phyloP scores from a whole-genome alignment of 2,329 filamentous ascomycete genomes.

The Reticulascus tulasneorum region DNA sequence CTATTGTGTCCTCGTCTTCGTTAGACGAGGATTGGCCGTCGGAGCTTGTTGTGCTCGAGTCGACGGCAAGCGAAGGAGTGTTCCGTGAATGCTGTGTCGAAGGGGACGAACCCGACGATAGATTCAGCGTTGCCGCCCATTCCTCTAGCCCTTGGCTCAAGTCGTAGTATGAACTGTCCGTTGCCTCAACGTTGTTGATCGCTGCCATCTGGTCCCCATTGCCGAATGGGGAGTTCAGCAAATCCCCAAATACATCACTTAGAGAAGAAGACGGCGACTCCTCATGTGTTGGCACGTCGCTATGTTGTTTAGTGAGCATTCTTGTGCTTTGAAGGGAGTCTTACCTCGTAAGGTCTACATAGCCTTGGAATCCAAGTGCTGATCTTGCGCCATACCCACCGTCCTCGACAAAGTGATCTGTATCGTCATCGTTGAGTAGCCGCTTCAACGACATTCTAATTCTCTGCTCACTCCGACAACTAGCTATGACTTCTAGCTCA shows the following conservation, averaged over 20 bases:
- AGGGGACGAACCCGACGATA: neutral
- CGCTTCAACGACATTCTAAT: constrained; percentile 12
- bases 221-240: neutral
- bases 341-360: too few species aligned
- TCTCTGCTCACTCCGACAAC: too few species aligned
- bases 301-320: too few species aligned
- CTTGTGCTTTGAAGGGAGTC: constrained; percentile 2
- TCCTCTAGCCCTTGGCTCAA: neutral
- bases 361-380: too few species aligned
- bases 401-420: too few species aligned
- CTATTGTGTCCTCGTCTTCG: constrained; percentile 5
- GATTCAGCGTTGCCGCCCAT: constrained; percentile 1
- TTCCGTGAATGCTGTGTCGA: neutral
- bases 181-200: constrained; percentile 1
- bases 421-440: constrained; percentile 11
- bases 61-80: constrained; percentile 5
- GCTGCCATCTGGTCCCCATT: neutral
- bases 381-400: too few species aligned
- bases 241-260: neutral
- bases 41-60: constrained; percentile 4
- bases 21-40: constrained; percentile 4
- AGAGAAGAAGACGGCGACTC: neutral
- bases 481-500: too few species aligned
- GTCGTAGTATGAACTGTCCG: neutral
- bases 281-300: neutral